A percentile compares a stretch with the other conserved stretches of the same genome.
Evolutionary conservation across 768 basidiomycete genomes (phyloP).

Genomic region (Cyathus striatus): DNA sequence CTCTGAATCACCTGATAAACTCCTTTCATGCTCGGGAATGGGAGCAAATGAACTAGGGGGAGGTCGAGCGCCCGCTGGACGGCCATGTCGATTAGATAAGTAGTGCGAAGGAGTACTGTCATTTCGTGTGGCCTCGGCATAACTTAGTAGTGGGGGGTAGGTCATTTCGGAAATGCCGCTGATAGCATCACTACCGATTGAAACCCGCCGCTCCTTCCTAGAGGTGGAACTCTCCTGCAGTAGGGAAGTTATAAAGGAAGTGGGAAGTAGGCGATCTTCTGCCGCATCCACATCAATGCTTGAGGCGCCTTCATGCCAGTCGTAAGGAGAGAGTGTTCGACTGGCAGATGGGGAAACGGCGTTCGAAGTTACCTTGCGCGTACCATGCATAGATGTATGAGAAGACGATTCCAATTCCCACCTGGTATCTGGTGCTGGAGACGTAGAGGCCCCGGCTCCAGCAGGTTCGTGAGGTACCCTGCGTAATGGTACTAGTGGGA

Average conservation of each 20-base stretch:
- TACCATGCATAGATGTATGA: neutral
- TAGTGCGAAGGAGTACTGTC: conserved; percentile 5
- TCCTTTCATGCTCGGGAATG: conserved; percentile 17
- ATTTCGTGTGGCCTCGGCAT: conserved; percentile 7
- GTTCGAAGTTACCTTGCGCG: neutral
- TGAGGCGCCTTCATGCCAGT: conserved; percentile 61
- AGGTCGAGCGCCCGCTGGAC: conserved; percentile 16
- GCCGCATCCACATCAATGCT: conserved; percentile 50
- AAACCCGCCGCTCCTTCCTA: conserved; percentile 21
- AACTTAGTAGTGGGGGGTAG: conserved; percentile 37
- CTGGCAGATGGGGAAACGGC: conserved; percentile 5
- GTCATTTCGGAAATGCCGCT: conserved; percentile 53
- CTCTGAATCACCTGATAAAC: conserved; percentile 30
- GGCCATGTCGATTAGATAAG: neutral
- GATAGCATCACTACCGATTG: conserved; percentile 33
- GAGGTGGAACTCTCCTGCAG: conserved; percentile 37
- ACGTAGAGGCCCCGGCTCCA: neutral
- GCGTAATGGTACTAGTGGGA: conserved; percentile 10
- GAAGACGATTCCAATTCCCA: neutral
- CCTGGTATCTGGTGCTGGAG: neutral
- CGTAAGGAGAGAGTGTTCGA: conserved; percentile 33
- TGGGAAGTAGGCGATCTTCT: conserved; percentile 54
- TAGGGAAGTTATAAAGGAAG: conserved; percentile 56
- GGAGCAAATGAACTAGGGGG: conserved; percentile 32
- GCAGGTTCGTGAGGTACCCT: neutral